Conservation (phyloP, 345 rosid genomes). For the Gossypium australe region DNA sequence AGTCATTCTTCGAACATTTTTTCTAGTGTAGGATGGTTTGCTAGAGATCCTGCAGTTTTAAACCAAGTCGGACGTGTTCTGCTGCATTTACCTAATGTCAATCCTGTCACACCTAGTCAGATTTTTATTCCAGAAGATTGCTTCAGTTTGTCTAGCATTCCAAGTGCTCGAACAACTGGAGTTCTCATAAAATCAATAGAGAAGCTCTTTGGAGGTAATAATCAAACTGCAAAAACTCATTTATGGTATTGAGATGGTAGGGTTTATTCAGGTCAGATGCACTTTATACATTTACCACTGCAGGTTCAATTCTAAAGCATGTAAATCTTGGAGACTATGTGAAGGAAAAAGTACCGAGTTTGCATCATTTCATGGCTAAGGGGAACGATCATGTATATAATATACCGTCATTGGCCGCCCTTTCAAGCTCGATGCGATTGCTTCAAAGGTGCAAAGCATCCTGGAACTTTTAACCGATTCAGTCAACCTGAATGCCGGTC, state of each 20-base stretch:
- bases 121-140: conserved; percentile 70
- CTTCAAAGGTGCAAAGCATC: conserved; percentile 42
- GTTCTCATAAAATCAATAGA: conserved; percentile 52
- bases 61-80: conserved; percentile 59
- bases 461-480: neutral
- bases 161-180: conserved; percentile 38
- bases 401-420: conserved; percentile 66
- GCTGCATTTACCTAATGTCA: conserved; percentile 38
- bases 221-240: neutral
- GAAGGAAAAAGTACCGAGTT: conserved; percentile 53
- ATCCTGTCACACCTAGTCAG: conserved; percentile 37
- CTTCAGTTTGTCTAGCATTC: conserved; percentile 62
- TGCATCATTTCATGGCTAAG: conserved; percentile 50
- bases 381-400: conserved; percentile 32
- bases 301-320: conserved; percentile 50
- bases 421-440: conserved; percentile 66
- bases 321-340: conserved; percentile 53
- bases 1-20: conserved; percentile 3
- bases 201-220: conserved; percentile 56
- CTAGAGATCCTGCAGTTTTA: conserved; percentile 61
- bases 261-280: neutral
- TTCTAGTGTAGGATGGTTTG: conserved; percentile 77
- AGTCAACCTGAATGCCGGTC: neutral
- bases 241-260: neutral
- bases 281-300: neutral